Percentiles rank a stretch among this genome's conserved stretches.
Conservation (phyloP, 2,329 filamentous ascomycete species). For the Fusarium secorum region DNA sequence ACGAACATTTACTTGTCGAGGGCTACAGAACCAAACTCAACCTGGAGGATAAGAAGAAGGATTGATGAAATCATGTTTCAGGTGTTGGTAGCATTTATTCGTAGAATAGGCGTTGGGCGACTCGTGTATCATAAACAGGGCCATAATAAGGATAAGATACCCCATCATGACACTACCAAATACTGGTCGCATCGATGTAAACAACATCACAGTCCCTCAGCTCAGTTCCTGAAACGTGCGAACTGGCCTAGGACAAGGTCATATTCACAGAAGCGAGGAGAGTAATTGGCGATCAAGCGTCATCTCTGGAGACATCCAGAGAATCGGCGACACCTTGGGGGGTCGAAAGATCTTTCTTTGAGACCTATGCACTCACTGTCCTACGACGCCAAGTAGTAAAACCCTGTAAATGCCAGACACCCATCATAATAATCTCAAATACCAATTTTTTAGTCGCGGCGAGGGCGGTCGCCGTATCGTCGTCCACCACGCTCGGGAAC, state of each 20-base stretch:
- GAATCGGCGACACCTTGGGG: slow-evolving; percentile 92
- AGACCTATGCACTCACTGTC: slow-evolving; percentile 68
- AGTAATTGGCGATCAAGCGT: slow-evolving; percentile 89
- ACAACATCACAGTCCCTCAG: not conserved
- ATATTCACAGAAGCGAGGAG: slow-evolving; percentile 41
- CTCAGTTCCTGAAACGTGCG: slow-evolving; percentile 20
- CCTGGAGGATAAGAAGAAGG: slow-evolving; percentile 15
- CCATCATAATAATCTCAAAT: slow-evolving; percentile 48
- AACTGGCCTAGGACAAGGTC: slow-evolving; percentile 38
- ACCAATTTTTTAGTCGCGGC: slow-evolving; percentile 49
- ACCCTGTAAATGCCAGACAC: slow-evolving; percentile 55
- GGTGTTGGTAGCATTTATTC: not conserved
- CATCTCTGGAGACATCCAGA: slow-evolving; percentile 66
- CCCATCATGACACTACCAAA: slow-evolving; percentile 5
- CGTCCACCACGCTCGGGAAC: slow-evolving; percentile 78
- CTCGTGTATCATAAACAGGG: slow-evolving; percentile 11
- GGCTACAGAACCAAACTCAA: slow-evolving; percentile 56
- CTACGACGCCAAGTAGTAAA: slow-evolving; percentile 63
- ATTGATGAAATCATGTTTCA: not conserved
- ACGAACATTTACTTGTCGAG: slow-evolving; percentile 58
- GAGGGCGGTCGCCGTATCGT: slow-evolving; percentile 74
- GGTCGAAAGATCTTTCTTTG: slow-evolving; percentile 65
- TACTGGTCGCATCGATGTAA: not conserved
- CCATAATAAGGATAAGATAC: slow-evolving; percentile 27
- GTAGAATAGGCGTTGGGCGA: slow-evolving; percentile 26